Percentiles rank a stretch among this genome's conserved stretches.
These are phyloP conservation scores for Acacia acuminata DNA, from an alignment of 306 rosid genomes.

Conservation along the genomic window DNA sequence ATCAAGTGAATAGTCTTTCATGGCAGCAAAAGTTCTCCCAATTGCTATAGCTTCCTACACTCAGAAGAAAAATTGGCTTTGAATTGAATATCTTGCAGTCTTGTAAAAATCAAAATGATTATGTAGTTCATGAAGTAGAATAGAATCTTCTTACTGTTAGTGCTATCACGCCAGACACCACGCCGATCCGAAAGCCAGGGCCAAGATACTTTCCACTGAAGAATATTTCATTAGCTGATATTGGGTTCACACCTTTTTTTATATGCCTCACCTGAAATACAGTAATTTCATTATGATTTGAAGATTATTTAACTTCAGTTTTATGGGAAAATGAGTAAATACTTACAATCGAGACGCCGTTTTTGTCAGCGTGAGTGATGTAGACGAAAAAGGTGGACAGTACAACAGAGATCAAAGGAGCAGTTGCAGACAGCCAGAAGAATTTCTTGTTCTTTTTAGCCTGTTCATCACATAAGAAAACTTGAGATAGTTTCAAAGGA, in stretches of 20 bases:
- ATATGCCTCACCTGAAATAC: constrained; percentile 60
- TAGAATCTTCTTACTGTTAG: constrained; percentile 63
- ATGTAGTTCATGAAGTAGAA: neutral
- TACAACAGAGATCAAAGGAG: constrained; percentile 77
- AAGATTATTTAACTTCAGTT: neutral
- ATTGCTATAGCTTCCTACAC: constrained; percentile 88
- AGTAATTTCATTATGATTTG: constrained; percentile 1
- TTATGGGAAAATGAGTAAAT: neutral
- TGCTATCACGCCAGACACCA: constrained; percentile 64
- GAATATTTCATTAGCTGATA: constrained; percentile 56
- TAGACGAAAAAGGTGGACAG: constrained; percentile 69
- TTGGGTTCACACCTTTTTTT: constrained; percentile 61
- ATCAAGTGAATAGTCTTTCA: constrained; percentile 74
- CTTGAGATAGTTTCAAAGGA: constrained; percentile 11
- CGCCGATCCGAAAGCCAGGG: constrained; percentile 68
- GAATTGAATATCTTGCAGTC: neutral
- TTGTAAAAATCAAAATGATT: neutral
- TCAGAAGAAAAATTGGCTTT: neutral
- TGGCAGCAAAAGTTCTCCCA: constrained; percentile 87
- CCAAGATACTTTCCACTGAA: constrained; percentile 61
- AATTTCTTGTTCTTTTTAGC: constrained; percentile 64
- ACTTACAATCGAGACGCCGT: constrained; percentile 81
- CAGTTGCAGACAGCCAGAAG: constrained; percentile 83
- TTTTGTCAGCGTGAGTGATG: constrained; percentile 67
- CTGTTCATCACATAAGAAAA: constrained; percentile 39